phyloP scores from a whole-genome alignment of 495 filamentous ascomycete species.

The Penicillium lividum region DNA sequence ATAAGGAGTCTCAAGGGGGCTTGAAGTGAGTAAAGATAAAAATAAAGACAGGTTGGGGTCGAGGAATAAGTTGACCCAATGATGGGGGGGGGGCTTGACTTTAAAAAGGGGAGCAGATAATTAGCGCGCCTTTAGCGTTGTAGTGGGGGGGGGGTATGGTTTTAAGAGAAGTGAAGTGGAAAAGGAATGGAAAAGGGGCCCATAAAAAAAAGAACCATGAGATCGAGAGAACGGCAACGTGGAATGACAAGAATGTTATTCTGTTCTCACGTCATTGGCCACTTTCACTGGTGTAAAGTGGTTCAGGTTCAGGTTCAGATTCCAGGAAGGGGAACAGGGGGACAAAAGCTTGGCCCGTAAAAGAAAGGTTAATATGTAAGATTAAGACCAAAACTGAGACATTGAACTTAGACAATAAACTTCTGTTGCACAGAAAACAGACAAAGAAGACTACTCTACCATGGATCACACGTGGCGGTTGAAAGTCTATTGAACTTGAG shows the following conservation, averaged over 20 bases:
- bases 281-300: slow-evolving; percentile 7
- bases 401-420: no score
- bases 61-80: background rate
- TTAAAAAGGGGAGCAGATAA: slow-evolving; percentile 1
- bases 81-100: background rate
- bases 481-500: slow-evolving; percentile 1
- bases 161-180: background rate
- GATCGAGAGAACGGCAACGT: slow-evolving; percentile 1
- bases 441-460: slow-evolving; percentile 6
- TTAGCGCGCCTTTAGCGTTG: background rate
- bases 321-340: slow-evolving; percentile 6
- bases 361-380: no score
- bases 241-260: slow-evolving; percentile 17
- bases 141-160: background rate
- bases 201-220: background rate
- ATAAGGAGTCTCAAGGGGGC: background rate
- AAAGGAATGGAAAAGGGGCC: slow-evolving; percentile 1
- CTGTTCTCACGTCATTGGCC: slow-evolving; percentile 20
- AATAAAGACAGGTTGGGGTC: slow-evolving; percentile 1
- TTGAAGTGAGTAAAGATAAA: background rate
- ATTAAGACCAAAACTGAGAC: no score
- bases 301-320: slow-evolving; percentile 9
- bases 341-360: background rate
- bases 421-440: no score
- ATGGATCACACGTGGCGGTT: slow-evolving; percentile 30